A percentile compares a stretch with the other conserved stretches of the same genome.
phyloP scores from a whole-genome alignment of 2,329 filamentous ascomycete genomes.

The Pseudogymnoascus sp. region DNA sequence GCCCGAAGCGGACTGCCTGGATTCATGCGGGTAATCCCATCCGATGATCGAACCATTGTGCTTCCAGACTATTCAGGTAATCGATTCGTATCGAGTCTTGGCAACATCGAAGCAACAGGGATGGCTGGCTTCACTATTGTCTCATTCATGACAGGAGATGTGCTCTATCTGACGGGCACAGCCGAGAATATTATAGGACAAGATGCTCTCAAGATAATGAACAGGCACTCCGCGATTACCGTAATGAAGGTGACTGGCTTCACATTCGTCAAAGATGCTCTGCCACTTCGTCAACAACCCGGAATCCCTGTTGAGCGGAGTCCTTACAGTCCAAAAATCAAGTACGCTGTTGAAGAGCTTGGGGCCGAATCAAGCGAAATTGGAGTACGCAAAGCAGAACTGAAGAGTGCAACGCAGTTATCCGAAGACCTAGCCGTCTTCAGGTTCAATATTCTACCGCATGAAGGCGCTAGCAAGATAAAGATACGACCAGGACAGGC shows the following conservation, averaged over 20 bases:
- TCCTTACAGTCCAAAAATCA: slow-evolving; percentile 21
- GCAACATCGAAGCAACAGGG: slow-evolving; percentile 19
- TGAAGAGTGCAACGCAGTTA: neutral
- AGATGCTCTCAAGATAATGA: slow-evolving; percentile 12
- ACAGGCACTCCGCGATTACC: slow-evolving; percentile 16
- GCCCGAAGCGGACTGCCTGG: slow-evolving; percentile 20
- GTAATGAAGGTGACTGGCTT: slow-evolving; percentile 17
- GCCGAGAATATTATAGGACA: slow-evolving; percentile 17
- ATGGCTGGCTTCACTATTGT: slow-evolving; percentile 21
- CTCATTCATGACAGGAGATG: slow-evolving; percentile 21
- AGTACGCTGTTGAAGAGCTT: slow-evolving; percentile 17
- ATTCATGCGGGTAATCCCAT: slow-evolving; percentile 18
- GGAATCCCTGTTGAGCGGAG: slow-evolving; percentile 19
- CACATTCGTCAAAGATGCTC: slow-evolving; percentile 16
- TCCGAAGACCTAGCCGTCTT: neutral
- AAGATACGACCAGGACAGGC: slow-evolving; percentile 19
- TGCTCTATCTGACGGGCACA: slow-evolving; percentile 22
- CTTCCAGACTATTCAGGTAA: slow-evolving; percentile 21
- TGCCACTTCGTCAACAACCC: slow-evolving; percentile 19
- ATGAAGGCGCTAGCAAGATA: neutral
- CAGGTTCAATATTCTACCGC: neutral
- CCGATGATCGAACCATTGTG: slow-evolving; percentile 16
- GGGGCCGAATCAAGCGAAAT: neutral
- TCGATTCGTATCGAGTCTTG: slow-evolving; percentile 15
- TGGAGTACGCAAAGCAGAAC: neutral